Percentiles rank a stretch among this genome's conserved stretches.
These are phyloP conservation scores for Fusarium sambucinum DNA, from an alignment of 2,329 filamentous ascomycete genomes.

Conservation along the genomic window DNA sequence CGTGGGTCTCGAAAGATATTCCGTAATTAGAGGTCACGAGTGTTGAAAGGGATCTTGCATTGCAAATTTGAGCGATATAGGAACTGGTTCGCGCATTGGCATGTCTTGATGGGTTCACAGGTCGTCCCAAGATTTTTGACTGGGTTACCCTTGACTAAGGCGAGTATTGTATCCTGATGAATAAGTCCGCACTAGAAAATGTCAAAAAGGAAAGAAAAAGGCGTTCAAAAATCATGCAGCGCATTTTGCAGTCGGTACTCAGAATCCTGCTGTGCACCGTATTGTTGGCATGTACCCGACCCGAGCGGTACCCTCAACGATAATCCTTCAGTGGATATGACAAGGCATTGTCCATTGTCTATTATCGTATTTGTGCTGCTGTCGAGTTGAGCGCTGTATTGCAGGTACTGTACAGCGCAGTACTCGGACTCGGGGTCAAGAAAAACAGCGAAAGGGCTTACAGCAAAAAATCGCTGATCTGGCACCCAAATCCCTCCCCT, in stretches of 20 bases:
- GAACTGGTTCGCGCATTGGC: conserved; percentile 23
- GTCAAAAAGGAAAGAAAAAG: background rate
- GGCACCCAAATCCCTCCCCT: background rate
- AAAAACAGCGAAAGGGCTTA: background rate
- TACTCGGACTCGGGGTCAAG: background rate
- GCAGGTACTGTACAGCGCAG: background rate
- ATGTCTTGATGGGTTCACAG: conserved; percentile 5
- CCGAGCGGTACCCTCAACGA: background rate
- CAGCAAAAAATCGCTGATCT: background rate
- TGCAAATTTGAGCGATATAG: conserved; percentile 13
- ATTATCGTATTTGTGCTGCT: background rate
- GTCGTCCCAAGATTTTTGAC: background rate
- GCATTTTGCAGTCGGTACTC: conserved; percentile 21
- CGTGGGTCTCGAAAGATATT: conserved; percentile 23
- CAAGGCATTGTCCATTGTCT: conserved; percentile 8
- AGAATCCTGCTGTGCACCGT: conserved; percentile 20
- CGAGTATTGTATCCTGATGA: background rate
- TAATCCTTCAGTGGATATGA: conserved; percentile 10
- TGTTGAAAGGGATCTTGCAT: conserved; percentile 22
- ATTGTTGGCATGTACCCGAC: conserved; percentile 25
- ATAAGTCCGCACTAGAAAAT: background rate
- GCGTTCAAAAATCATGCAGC: conserved; percentile 11
- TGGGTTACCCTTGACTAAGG: conserved; percentile 14
- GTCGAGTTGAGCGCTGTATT: conserved; percentile 2
- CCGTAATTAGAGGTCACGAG: conserved; percentile 41